Evolutionary conservation across 257 asterid genomes (phyloP).

Genomic region (Asclepias syriaca): DNA sequence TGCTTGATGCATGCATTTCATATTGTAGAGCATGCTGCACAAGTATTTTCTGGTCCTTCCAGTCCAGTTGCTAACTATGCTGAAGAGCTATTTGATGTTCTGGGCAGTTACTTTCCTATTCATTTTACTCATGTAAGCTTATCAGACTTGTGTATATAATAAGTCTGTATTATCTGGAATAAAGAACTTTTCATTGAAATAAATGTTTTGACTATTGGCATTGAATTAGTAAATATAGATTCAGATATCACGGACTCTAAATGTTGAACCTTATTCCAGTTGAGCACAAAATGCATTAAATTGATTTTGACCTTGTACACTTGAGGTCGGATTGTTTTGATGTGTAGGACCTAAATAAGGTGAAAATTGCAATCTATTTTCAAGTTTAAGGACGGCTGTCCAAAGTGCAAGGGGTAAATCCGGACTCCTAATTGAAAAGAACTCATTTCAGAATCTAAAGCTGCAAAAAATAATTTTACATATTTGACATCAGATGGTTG

Average conservation of each 20-base stretch:
- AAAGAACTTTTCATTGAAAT: not conserved
- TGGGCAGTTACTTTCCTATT: constrained; percentile 87
- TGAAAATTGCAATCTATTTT: not conserved
- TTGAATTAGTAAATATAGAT: not conserved
- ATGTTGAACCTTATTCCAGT: not conserved
- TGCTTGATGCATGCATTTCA: constrained; percentile 68
- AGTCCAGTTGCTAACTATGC: constrained; percentile 63
- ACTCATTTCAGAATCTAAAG: not conserved
- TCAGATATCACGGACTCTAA: not conserved
- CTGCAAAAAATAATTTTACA: not conserved
- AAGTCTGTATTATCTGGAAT: constrained; percentile 1
- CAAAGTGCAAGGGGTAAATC: too few relatives aligned
- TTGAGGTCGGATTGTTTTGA: not conserved
- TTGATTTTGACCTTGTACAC: not conserved
- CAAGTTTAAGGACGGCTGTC: not conserved
- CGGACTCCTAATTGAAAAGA: too few relatives aligned
- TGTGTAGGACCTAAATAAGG: not conserved
- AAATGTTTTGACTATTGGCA: not conserved
- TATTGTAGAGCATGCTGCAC: constrained; percentile 60
- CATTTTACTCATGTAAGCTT: constrained; percentile 86
- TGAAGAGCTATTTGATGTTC: constrained; percentile 58
- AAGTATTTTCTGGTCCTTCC: constrained; percentile 52
- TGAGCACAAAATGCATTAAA: not conserved
- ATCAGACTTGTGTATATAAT: constrained; percentile 16
- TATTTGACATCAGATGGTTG: not conserved